A percentile compares a stretch with the other conserved stretches of the same genome.
Conservation (phyloP, 179 eudicot species). For the Spergularia azorica region DNA sequence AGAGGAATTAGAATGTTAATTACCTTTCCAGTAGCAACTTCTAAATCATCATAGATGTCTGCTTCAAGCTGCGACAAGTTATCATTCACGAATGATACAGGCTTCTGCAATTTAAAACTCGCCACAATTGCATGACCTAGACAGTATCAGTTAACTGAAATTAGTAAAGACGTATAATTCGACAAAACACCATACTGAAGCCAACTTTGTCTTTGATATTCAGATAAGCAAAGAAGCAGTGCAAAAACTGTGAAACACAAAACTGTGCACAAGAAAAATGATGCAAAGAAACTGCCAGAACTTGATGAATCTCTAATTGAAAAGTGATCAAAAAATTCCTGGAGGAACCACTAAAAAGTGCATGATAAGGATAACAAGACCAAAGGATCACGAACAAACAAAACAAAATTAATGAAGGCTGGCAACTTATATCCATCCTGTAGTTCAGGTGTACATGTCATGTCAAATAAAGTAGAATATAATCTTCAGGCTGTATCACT, state of each 20-base stretch:
- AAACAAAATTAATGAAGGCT: not conserved
- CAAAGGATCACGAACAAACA: not conserved
- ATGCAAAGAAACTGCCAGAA: not conserved
- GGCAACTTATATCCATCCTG: not conserved
- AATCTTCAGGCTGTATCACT: not conserved
- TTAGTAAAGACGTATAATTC: not conserved
- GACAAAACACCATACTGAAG: not conserved
- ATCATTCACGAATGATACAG: slow-evolving; percentile 59
- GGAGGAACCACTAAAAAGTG: not conserved
- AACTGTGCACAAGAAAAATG: not conserved
- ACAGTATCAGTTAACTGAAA: slow-evolving; percentile 8
- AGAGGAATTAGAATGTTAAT: slow-evolving; percentile 16
- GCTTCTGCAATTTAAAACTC: slow-evolving; percentile 62
- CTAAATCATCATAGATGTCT: slow-evolving; percentile 71
- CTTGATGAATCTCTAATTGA: not conserved
- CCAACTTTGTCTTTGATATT: not conserved
- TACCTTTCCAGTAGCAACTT: slow-evolving; percentile 64
- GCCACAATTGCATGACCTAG: slow-evolving; percentile 69
- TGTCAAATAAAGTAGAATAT: not conserved
- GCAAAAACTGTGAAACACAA: not conserved
- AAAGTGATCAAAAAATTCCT: not conserved
- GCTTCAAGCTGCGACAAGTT: slow-evolving; percentile 52
- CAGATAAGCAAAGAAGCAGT: not conserved
- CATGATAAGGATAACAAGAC: not conserved
- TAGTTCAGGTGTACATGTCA: not conserved